phyloP scores from a whole-genome alignment of 1,284 basidiomycete genomes.

The Austroboletus niveus region DNA sequence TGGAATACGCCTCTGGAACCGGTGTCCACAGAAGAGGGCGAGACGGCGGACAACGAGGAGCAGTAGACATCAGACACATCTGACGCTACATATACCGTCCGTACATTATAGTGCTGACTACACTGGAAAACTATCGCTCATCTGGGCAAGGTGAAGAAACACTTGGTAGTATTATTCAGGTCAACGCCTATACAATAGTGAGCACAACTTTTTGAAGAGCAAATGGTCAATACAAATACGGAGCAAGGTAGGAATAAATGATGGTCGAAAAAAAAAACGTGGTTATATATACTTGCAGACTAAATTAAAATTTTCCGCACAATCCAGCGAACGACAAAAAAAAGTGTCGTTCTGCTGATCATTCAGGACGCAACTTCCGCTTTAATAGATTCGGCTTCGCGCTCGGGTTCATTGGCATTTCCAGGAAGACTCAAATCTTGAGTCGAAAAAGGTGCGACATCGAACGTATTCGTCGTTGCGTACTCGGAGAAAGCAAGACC shows the following conservation, averaged over 20 bases:
- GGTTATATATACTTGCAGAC: constrained; percentile 35
- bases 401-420: constrained; percentile 53
- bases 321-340: constrained; percentile 26
- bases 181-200: constrained; percentile 31
- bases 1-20: constrained; percentile 47
- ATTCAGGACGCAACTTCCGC: constrained; percentile 39
- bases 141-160: constrained; percentile 10
- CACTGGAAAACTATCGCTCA: constrained; percentile 14
- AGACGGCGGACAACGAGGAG: constrained; percentile 42
- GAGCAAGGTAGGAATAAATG: constrained; percentile 38
- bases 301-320: constrained; percentile 32
- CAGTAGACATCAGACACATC: constrained; percentile 23
- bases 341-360: constrained; percentile 16
- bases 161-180: constrained; percentile 31
- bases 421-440: constrained; percentile 64
- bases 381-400: constrained; percentile 46
- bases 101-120: constrained; percentile 19
- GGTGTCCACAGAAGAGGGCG: constrained; percentile 30
- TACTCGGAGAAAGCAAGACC: constrained; percentile 69
- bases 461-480: constrained; percentile 58
- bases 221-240: constrained; percentile 34
- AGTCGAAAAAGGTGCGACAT: constrained; percentile 60
- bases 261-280: constrained; percentile 21
- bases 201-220: constrained; percentile 31
- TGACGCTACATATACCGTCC: constrained; percentile 10